phyloP scores from a whole-genome alignment of 768 basidiomycete genomes.

The Paxillus ammoniavirescens region DNA sequence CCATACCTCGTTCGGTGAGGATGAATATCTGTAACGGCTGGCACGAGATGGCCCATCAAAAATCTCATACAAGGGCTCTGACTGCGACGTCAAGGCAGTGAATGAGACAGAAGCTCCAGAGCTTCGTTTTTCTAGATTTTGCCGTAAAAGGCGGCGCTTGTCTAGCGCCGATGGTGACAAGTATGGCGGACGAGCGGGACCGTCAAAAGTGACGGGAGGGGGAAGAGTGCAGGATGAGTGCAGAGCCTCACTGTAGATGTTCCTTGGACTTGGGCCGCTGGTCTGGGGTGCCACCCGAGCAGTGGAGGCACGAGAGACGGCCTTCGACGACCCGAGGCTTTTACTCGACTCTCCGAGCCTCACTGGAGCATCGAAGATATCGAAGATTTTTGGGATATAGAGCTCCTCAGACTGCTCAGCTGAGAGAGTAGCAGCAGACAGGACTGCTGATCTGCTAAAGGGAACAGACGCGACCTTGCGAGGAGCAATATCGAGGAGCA shows the following conservation, averaged over 20 bases:
- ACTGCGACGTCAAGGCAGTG: slow-evolving; percentile 18
- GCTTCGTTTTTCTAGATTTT: not conserved
- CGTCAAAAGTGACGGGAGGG: slow-evolving; percentile 46
- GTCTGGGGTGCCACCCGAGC: slow-evolving; percentile 7
- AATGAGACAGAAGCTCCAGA: slow-evolving; percentile 4
- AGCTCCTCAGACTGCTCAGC: slow-evolving; percentile 3
- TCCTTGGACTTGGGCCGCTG: slow-evolving; percentile 3
- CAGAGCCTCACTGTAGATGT: slow-evolving; percentile 7
- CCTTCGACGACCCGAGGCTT: slow-evolving; percentile 18
- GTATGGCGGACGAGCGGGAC: slow-evolving; percentile 41
- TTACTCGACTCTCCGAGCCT: slow-evolving; percentile 36
- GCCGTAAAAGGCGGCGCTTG: slow-evolving; percentile 12
- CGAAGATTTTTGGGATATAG: slow-evolving; percentile 38
- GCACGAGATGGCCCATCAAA: slow-evolving; percentile 49
- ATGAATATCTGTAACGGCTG: slow-evolving; percentile 15
- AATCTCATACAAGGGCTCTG: slow-evolving; percentile 35
- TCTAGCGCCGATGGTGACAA: slow-evolving; percentile 13
- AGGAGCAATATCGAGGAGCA: slow-evolving; percentile 7
- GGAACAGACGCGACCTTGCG: slow-evolving; percentile 10
- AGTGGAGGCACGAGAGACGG: slow-evolving; percentile 2
- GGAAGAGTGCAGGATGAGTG: slow-evolving; percentile 36
- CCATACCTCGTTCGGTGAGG: slow-evolving; percentile 14
- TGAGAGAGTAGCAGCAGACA: slow-evolving; percentile 7
- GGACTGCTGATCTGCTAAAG: slow-evolving; percentile 13
- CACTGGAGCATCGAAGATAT: slow-evolving; percentile 52